Conservation (phyloP, 2,329 filamentous ascomycete species). For the Ophiobolus disseminans region DNA sequence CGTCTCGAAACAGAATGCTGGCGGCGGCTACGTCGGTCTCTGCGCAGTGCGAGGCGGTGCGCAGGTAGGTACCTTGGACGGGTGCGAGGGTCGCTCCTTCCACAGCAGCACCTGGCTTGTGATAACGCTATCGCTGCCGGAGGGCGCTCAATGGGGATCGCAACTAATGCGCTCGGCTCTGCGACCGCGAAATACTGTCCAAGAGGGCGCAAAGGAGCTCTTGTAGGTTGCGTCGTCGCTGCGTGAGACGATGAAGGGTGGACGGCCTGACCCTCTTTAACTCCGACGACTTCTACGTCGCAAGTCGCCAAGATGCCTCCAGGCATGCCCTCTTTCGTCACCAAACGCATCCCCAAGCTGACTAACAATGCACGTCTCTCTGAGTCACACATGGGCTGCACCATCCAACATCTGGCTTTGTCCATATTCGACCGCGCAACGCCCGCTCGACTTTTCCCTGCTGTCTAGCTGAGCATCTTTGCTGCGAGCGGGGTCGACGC, state of each 20-base stretch:
- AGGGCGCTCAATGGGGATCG: slow-evolving; percentile 3
- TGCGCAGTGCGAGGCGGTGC: neutral
- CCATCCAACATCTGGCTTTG: slow-evolving; percentile 1
- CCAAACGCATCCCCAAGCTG: slow-evolving; percentile 5
- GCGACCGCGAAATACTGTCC: slow-evolving; percentile 6
- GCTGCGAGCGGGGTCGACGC: neutral
- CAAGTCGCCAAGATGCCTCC: slow-evolving; percentile 4
- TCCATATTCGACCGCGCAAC: neutral
- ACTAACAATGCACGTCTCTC: slow-evolving; percentile 16
- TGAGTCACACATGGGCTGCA: slow-evolving; percentile 22
- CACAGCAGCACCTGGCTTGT: slow-evolving; percentile 3
- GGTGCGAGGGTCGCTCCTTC: slow-evolving; percentile 8
- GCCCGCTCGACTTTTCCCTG: neutral
- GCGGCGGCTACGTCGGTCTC: no score
- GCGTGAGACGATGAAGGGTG: neutral
- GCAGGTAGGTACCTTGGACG: slow-evolving; percentile 10
- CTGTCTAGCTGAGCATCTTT: neutral
- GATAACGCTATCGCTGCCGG: neutral
- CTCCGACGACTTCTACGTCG: slow-evolving; percentile 16
- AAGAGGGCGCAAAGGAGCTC: neutral
- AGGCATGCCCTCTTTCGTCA: slow-evolving; percentile 11
- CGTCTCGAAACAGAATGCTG: no score
- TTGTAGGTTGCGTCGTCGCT: neutral
- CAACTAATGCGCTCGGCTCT: slow-evolving; percentile 7
- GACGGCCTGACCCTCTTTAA: slow-evolving; percentile 17